phyloP scores from a whole-genome alignment of 495 filamentous ascomycete species.

The Cercophora scortea region DNA sequence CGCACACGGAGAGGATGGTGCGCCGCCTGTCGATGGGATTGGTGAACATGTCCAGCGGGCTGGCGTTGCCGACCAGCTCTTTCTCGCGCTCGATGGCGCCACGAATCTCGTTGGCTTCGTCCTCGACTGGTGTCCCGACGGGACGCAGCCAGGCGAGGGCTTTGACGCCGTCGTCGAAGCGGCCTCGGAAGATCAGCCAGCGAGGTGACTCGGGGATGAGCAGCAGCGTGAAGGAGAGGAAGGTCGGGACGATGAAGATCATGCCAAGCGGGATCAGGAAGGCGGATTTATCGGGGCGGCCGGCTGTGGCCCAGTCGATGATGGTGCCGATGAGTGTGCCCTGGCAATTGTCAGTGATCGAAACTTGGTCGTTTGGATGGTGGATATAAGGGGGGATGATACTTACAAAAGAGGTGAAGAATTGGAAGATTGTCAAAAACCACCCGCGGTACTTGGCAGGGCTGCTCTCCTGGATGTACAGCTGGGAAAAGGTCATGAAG shows the following conservation, averaged over 20 bases:
- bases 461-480: slow-evolving; percentile 46
- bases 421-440: slow-evolving; percentile 34
- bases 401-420: slow-evolving; percentile 30
- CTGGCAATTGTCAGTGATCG: slow-evolving; percentile 7
- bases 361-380: no score
- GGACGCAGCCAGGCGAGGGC: slow-evolving; percentile 41
- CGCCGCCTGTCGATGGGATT: slow-evolving; percentile 46
- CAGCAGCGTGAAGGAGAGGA: slow-evolving; percentile 43
- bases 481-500: slow-evolving; percentile 53
- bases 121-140: slow-evolving; percentile 27
- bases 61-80: slow-evolving; percentile 30
- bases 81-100: slow-evolving; percentile 44
- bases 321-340: slow-evolving; percentile 52
- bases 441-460: slow-evolving; percentile 45
- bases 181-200: slow-evolving; percentile 49
- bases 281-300: slow-evolving; percentile 33
- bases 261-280: slow-evolving; percentile 55
- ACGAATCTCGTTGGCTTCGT: slow-evolving; percentile 46
- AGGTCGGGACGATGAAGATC: slow-evolving; percentile 47
- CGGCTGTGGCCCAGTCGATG: slow-evolving; percentile 51
- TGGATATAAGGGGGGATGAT: no score
- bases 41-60: slow-evolving; percentile 44
- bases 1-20: slow-evolving; percentile 42
- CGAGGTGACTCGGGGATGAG: slow-evolving; percentile 59
- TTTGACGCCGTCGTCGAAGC: slow-evolving; percentile 40